Conservation (phyloP, 1,284 basidiomycete genomes). For the Sanghuangporus sanghuang region DNA sequence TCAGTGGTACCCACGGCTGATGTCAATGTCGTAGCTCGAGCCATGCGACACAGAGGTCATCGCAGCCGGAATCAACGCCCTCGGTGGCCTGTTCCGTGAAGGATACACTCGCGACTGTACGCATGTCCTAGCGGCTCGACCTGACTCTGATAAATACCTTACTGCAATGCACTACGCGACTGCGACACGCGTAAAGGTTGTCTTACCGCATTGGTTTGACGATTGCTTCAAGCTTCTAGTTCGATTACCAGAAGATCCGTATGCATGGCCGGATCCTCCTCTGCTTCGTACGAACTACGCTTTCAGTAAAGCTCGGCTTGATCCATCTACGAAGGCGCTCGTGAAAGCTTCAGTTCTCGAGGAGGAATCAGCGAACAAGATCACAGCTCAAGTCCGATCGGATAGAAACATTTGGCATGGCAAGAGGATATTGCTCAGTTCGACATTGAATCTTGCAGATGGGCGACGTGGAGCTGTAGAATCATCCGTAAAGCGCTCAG, state of each 20-base stretch:
- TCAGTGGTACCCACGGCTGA: not conserved
- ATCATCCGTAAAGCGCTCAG: conserved; percentile 48
- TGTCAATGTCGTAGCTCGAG: conserved; percentile 39
- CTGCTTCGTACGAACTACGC: conserved; percentile 34
- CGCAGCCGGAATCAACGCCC: conserved; percentile 61
- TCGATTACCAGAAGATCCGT: conserved; percentile 51
- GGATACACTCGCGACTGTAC: conserved; percentile 81
- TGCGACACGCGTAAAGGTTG: conserved; percentile 49
- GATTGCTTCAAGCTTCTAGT: conserved; percentile 65
- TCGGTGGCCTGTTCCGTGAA: conserved; percentile 79
- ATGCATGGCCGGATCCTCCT: conserved; percentile 69
- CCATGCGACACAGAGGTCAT: conserved; percentile 67
- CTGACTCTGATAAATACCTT: conserved; percentile 50
- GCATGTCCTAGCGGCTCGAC: conserved; percentile 66
- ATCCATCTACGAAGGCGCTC: conserved; percentile 38
- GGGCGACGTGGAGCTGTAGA: conserved; percentile 50
- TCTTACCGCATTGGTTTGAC: conserved; percentile 83
- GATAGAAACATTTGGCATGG: conserved; percentile 38
- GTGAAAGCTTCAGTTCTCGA: conserved; percentile 32
- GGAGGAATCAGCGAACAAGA: conserved; percentile 3
- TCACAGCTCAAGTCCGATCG: conserved; percentile 5
- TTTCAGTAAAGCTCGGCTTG: conserved; percentile 24
- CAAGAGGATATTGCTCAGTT: conserved; percentile 54
- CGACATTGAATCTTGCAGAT: conserved; percentile 45
- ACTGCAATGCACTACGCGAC: conserved; percentile 56